phyloP scores from a whole-genome alignment of 1,284 basidiomycete genomes.

The Ceratobasidium sp. region DNA sequence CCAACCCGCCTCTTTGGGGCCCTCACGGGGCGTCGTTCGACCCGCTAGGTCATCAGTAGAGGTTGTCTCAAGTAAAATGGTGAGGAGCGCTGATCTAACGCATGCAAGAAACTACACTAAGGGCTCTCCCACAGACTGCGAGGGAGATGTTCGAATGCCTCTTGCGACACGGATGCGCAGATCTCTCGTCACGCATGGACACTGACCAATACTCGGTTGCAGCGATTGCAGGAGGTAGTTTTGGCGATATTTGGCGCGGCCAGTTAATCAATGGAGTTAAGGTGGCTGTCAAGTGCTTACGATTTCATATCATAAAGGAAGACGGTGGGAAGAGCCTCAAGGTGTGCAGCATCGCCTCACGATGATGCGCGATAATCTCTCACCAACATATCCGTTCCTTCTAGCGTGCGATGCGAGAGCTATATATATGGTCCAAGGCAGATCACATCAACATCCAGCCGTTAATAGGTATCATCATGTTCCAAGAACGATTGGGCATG shows the following conservation, averaged over 20 bases:
- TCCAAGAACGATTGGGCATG: constrained; percentile 25
- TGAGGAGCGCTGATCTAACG: background rate
- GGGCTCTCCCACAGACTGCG: background rate
- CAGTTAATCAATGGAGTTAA: background rate
- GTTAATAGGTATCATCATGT: constrained; percentile 23
- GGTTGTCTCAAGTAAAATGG: constrained; percentile 15
- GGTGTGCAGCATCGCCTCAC: background rate
- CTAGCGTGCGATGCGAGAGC: constrained; percentile 30
- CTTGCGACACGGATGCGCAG: background rate
- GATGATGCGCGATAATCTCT: too few species aligned
- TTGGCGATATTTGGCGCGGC: constrained; percentile 25
- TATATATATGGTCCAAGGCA: constrained; percentile 21
- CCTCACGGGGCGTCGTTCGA: too few species aligned
- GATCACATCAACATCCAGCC: constrained; percentile 9
- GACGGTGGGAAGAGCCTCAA: constrained; percentile 17
- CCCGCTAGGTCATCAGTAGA: background rate
- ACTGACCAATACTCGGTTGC: background rate
- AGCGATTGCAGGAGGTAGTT: background rate
- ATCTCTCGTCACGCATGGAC: constrained; percentile 18
- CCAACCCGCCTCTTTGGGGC: too few species aligned
- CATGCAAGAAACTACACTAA: too few species aligned
- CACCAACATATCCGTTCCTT: background rate
- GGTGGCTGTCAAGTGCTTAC: constrained; percentile 8
- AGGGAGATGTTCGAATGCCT: constrained; percentile 20
- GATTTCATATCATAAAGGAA: background rate